These are phyloP conservation scores for Stemphylium lycopersici DNA, from an alignment of 2,329 filamentous ascomycete genomes.

Conservation along the genomic window DNA sequence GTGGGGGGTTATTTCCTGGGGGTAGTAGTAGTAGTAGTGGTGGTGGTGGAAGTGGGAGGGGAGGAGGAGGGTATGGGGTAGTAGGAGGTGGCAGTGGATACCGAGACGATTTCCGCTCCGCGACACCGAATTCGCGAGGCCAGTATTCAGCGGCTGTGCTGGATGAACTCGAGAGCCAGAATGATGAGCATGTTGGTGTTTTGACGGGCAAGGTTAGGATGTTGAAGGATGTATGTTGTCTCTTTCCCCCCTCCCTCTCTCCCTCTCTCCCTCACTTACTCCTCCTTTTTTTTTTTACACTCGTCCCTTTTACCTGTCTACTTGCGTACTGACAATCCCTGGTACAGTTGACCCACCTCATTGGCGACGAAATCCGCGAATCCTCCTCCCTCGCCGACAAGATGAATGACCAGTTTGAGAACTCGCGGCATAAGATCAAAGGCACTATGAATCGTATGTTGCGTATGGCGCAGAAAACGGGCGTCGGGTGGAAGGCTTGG, in stretches of 20 bases:
- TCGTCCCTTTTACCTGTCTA: neutral
- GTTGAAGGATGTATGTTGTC: constrained; percentile 77
- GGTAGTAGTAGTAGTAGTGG: constrained; percentile 3
- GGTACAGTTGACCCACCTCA: constrained; percentile 77
- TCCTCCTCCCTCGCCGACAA: constrained; percentile 87
- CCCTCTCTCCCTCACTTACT: neutral
- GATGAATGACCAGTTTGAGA: constrained; percentile 95
- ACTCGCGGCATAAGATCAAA: constrained; percentile 76
- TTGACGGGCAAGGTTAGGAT: constrained; percentile 88
- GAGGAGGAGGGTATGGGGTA: constrained; percentile 9
- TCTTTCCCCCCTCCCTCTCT: too few relatives aligned
- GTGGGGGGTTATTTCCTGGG: constrained; percentile 19
- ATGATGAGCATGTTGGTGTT: constrained; percentile 87
- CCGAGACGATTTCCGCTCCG: constrained; percentile 38
- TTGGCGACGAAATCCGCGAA: constrained; percentile 93
- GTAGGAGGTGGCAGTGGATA: neutral
- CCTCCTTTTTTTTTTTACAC: neutral
- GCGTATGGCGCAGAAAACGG: constrained; percentile 90
- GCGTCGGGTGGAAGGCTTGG: constrained; percentile 97
- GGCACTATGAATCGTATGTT: constrained; percentile 98
- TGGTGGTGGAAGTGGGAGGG: too few relatives aligned
- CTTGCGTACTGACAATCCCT: neutral
- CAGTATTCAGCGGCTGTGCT: constrained; percentile 93
- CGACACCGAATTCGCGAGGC: constrained; percentile 66
- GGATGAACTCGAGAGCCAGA: constrained; percentile 93